Percentiles rank a stretch among this genome's conserved stretches.
phyloP scores from a whole-genome alignment of 1,139 yeast species.

The Magnusiomyces starmeri region DNA sequence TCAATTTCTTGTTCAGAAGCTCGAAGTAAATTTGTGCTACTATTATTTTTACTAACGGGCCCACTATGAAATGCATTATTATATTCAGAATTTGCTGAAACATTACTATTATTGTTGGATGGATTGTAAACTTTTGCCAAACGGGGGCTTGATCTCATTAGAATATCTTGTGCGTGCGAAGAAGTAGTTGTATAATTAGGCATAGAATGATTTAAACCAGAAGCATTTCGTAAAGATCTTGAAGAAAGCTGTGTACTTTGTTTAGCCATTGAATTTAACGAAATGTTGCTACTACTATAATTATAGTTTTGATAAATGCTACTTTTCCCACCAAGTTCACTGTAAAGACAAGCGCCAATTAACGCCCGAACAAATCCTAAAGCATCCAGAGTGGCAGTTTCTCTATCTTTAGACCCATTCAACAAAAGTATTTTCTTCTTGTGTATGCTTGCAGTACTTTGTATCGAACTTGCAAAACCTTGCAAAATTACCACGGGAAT shows the following conservation, averaged over 20 bases:
- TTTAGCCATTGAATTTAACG: not conserved
- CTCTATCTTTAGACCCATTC: constrained; percentile 71
- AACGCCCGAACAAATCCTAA: constrained; percentile 50
- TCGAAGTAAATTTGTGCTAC: not conserved
- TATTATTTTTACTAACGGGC: not conserved
- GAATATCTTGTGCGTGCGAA: constrained; percentile 5
- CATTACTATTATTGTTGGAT: not conserved
- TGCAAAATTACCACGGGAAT: constrained; percentile 67
- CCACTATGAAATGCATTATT: not conserved
- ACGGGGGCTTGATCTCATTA: constrained; percentile 6
- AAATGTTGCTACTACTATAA: constrained; percentile 7
- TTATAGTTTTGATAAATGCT: constrained; percentile 6
- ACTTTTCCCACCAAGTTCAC: constrained; percentile 11
- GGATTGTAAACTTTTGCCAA: not conserved
- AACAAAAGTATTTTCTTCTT: constrained; percentile 40
- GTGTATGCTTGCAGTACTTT: constrained; percentile 36
- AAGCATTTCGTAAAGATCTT: no score
- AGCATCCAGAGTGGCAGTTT: constrained; percentile 62
- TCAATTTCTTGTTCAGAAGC: constrained; percentile 2
- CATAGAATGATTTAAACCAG: no score
- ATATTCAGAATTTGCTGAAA: not conserved
- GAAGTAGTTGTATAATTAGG: constrained; percentile 1
- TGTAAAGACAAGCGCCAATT: constrained; percentile 37
- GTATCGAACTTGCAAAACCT: constrained; percentile 51
- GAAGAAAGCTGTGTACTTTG: no score